These are phyloP conservation scores for Blastocladiella emersonii DNA, from an alignment of 371 early-diverging fungal species.

Conservation along the genomic window DNA sequence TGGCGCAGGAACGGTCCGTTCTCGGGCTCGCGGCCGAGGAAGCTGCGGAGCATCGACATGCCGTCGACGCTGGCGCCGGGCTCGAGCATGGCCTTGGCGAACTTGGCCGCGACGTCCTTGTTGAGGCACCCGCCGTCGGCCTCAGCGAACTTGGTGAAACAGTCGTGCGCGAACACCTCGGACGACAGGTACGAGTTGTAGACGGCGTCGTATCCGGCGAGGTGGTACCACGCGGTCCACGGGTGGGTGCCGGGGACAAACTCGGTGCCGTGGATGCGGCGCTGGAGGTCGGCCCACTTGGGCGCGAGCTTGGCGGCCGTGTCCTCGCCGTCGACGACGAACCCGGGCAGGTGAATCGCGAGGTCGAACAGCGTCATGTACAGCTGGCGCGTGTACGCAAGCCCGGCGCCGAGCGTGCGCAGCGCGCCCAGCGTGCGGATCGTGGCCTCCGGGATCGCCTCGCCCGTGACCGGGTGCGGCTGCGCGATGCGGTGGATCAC, in stretches of 20 bases:
- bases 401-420: background rate
- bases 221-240: slow-evolving; percentile 5
- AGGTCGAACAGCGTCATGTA: slow-evolving; percentile 9
- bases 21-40: slow-evolving; percentile 2
- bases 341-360: slow-evolving; percentile 5
- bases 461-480: background rate
- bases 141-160: slow-evolving; percentile 1
- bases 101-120: background rate
- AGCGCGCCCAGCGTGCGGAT: background rate
- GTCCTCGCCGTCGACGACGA: background rate
- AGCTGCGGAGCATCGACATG: background rate
- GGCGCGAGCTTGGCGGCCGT: background rate
- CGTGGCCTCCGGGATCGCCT: background rate
- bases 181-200: slow-evolving; percentile 5
- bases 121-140: background rate
- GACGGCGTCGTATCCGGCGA: slow-evolving; percentile 8
- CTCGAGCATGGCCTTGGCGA: slow-evolving; percentile 1
- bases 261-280: background rate
- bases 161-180: slow-evolving; percentile 9
- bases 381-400: slow-evolving; percentile 6
- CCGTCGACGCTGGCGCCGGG: slow-evolving; percentile 5
- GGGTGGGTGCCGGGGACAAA: background rate
- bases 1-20: slow-evolving; percentile 5
- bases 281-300: slow-evolving; percentile 5
- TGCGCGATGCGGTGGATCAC: background rate